Conservation (phyloP, 805 yeast genomes). For the Suhomyces sp. region DNA sequence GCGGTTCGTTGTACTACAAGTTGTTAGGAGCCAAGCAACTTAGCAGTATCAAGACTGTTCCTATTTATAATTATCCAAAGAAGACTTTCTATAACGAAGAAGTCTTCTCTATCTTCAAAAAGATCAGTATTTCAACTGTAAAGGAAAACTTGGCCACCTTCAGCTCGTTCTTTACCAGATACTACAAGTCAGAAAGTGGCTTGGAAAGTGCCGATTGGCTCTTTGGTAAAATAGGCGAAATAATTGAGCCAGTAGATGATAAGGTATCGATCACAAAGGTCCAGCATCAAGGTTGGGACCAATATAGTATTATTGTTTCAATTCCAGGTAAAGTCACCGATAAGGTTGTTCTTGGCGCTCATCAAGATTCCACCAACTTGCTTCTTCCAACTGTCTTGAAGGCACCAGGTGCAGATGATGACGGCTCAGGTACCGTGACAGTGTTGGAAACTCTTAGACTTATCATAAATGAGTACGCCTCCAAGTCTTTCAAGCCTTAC, state of each 20-base stretch:
- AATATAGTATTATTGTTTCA: conserved; percentile 68
- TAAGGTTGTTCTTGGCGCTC: conserved; percentile 80
- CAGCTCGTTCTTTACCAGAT: conserved; percentile 71
- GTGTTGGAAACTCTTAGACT: conserved; percentile 72
- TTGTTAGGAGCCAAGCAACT: conserved; percentile 2
- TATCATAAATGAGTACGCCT: conserved; percentile 34
- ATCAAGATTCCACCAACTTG: conserved; percentile 80
- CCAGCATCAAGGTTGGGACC: conserved; percentile 70
- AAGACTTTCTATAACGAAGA: conserved; percentile 31
- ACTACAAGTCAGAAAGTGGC: conserved; percentile 73
- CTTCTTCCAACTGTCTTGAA: conserved; percentile 62
- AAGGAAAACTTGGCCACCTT: conserved; percentile 56
- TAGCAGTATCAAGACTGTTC: conserved; percentile 12
- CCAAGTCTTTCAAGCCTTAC: conserved; percentile 47
- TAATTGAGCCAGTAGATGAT: conserved; percentile 26
- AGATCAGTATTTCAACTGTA: conserved; percentile 49
- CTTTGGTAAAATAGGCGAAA: conserved; percentile 43
- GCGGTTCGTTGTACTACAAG: conserved; percentile 1
- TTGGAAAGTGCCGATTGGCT: conserved; percentile 71
- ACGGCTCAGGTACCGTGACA: conserved; percentile 85
- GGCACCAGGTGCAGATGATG: conserved; percentile 96
- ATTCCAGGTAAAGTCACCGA: conserved; percentile 51
- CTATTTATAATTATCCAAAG: conserved; percentile 53
- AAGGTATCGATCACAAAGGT: conserved; percentile 45
- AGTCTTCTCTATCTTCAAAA: conserved; percentile 40